Conservation (phyloP, 176 grass and related monocot species). For the Chloris gayana region DNA sequence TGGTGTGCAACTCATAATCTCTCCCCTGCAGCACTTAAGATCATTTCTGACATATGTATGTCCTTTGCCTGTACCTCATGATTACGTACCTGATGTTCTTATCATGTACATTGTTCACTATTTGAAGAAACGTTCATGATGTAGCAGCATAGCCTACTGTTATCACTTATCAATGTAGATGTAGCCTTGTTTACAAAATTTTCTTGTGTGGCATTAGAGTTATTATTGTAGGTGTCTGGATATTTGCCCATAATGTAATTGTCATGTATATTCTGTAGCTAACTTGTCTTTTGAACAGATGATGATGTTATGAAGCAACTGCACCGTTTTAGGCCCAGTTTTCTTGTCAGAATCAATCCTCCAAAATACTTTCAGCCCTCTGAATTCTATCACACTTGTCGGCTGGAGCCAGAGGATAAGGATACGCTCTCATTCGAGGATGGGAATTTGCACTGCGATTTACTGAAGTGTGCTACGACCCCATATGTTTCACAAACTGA, state of each 20-base stretch:
- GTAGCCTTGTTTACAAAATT: neutral
- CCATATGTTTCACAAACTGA: slow-evolving; percentile 74
- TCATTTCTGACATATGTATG: slow-evolving; percentile 94
- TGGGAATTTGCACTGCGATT: slow-evolving; percentile 45
- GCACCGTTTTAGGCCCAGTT: slow-evolving; percentile 67
- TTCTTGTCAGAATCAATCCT: slow-evolving; percentile 63
- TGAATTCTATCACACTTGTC: slow-evolving; percentile 66
- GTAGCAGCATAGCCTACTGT: neutral
- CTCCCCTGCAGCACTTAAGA: slow-evolving; percentile 60
- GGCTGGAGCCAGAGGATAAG: slow-evolving; percentile 32
- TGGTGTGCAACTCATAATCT: slow-evolving; percentile 91
- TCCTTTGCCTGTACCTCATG: slow-evolving; percentile 2
- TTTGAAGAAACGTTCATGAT: slow-evolving; percentile 2
- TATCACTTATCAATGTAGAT: neutral
- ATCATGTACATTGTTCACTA: slow-evolving; percentile 5
- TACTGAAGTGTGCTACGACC: slow-evolving; percentile 44
- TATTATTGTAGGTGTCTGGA: neutral
- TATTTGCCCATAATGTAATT: slow-evolving; percentile 14
- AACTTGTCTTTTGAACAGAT: slow-evolving; percentile 60
- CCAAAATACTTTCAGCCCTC: slow-evolving; percentile 65
- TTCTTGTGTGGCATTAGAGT: neutral
- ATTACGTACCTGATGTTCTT: neutral
- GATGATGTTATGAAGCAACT: slow-evolving; percentile 68
- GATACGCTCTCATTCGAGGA: slow-evolving; percentile 45
- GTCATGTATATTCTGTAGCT: slow-evolving; percentile 22